phyloP scores from a whole-genome alignment of 441 rosid species.

The Erodium trifolium region DNA sequence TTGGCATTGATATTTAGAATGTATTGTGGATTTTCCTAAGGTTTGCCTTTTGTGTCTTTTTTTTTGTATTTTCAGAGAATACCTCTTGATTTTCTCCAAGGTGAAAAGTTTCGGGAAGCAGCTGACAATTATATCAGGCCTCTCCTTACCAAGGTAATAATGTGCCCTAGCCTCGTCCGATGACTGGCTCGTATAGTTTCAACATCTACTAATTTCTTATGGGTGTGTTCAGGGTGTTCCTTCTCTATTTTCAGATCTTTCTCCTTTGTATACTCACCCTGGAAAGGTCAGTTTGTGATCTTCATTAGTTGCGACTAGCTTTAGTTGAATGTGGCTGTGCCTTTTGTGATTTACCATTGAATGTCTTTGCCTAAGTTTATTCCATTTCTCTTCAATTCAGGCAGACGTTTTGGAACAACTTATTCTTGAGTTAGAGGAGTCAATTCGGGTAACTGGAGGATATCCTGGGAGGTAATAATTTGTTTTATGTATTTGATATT shows the following conservation, averaged over 20 bases:
- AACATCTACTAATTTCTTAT: constrained; percentile 16
- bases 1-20: neutral
- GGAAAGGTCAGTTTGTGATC: constrained; percentile 55
- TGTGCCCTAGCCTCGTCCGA: constrained; percentile 9
- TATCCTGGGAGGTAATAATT: constrained; percentile 70
- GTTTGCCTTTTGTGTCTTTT: neutral
- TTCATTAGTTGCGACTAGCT: neutral
- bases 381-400: constrained; percentile 32
- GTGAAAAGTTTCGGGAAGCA: constrained; percentile 71
- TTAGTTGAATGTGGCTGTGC: neutral
- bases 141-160: constrained; percentile 70
- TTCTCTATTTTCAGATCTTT: constrained; percentile 92
- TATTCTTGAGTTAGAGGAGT: constrained; percentile 80
- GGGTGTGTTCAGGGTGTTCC: constrained; percentile 74
- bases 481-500: neutral
- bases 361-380: neutral
- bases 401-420: constrained; percentile 84
- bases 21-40: constrained; percentile 3
- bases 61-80: constrained; percentile 54
- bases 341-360: neutral
- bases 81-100: constrained; percentile 96
- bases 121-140: constrained; percentile 75
- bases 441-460: constrained; percentile 48
- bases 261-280: constrained; percentile 78
- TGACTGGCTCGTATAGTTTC: constrained; percentile 11